Percentiles rank a stretch among this genome's conserved stretches.
Conservation (phyloP, 345 rosid species). For the Balakata baccata region DNA sequence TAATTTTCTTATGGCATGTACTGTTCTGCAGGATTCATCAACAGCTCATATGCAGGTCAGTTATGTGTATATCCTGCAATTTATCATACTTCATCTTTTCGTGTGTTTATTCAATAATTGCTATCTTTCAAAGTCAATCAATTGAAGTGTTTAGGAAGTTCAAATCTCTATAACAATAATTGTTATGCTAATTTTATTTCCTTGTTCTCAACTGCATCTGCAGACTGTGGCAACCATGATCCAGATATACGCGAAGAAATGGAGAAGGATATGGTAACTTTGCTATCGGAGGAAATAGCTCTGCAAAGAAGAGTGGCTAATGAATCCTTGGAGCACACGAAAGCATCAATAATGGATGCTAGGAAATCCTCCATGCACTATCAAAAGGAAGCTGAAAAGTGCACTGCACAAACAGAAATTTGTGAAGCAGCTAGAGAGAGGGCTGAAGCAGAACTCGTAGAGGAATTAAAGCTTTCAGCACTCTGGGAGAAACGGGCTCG, state of each 20-base stretch:
- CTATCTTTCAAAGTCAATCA: background rate
- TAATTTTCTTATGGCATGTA: conserved; percentile 2
- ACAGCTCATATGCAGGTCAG: conserved; percentile 34
- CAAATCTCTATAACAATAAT: background rate
- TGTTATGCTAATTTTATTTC: background rate
- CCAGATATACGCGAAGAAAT: conserved; percentile 37
- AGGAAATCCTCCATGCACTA: conserved; percentile 25
- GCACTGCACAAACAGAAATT: conserved; percentile 30
- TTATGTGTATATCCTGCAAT: background rate
- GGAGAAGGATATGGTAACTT: conserved; percentile 28
- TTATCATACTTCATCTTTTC: background rate
- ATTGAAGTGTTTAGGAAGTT: background rate
- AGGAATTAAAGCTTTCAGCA: conserved; percentile 33
- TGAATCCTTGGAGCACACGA: conserved; percentile 29
- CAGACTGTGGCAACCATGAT: conserved; percentile 39
- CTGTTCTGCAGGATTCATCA: conserved; percentile 28
- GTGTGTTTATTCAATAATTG: background rate
- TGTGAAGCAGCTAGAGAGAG: conserved; percentile 47
- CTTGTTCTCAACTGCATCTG: background rate
- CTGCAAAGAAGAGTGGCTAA: conserved; percentile 37
- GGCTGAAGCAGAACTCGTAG: conserved; percentile 31
- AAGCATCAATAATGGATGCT: conserved; percentile 16
- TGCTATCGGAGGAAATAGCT: conserved; percentile 38
- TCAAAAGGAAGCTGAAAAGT: conserved; percentile 46
- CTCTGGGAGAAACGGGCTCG: conserved; percentile 44